Evolutionary conservation across 257 asterid genomes (phyloP).

Genomic region (Verbascum thapsus): DNA sequence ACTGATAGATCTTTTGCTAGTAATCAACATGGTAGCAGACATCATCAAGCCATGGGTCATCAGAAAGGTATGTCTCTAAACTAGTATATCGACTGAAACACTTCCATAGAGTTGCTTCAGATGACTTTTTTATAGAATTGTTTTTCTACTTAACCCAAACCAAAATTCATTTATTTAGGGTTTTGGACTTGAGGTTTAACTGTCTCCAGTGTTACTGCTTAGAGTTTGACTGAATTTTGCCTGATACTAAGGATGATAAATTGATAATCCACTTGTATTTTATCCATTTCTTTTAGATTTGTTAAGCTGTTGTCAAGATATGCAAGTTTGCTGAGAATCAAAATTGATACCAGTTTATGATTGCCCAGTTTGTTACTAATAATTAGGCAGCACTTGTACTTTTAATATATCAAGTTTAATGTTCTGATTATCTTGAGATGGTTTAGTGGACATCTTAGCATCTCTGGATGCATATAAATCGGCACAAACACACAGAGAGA

Average conservation of each 20-base stretch:
- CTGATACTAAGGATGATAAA: conserved; percentile 6
- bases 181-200: conserved; percentile 2
- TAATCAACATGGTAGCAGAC: conserved; percentile 55
- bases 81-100: conserved; percentile 14
- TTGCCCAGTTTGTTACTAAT: background rate
- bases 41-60: conserved; percentile 70
- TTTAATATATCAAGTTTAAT: conserved; percentile 2
- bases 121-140: background rate
- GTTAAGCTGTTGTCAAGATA: conserved; percentile 4
- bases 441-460: background rate
- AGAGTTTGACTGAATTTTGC: conserved; percentile 12
- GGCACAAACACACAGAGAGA: background rate
- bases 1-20: conserved; percentile 54
- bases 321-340: conserved; percentile 13
- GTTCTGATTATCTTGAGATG: conserved; percentile 8
- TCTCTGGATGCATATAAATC: background rate
- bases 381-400: conserved; percentile 9
- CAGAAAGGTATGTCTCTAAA: conserved; percentile 61
- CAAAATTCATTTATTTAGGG: background rate
- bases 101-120: background rate
- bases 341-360: background rate
- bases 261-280: conserved; percentile 7
- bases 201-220: background rate
- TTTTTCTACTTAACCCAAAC: background rate
- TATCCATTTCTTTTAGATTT: conserved; percentile 8